Evolutionary conservation across 2,329 filamentous ascomycete species (phyloP).

Genomic region (Purpureocillium takamizusanense): DNA sequence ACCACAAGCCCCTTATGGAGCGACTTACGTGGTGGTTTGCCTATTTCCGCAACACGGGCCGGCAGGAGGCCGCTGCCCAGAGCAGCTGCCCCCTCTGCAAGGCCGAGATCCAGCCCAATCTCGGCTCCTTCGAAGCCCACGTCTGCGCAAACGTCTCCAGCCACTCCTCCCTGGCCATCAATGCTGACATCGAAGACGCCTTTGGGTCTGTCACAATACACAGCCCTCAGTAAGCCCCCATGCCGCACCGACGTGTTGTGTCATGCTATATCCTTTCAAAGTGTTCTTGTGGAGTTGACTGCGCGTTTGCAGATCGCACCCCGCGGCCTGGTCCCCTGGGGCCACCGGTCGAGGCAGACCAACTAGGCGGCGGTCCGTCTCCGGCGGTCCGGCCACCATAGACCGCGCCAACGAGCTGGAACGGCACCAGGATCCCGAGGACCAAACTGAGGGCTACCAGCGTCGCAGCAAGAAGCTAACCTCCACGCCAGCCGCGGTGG

Average conservation of each 20-base stretch:
- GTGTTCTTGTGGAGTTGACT: background rate
- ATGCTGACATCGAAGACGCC: constrained; percentile 15
- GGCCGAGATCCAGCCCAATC: constrained; percentile 11
- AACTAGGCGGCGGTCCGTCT: constrained; percentile 6
- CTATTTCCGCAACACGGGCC: constrained; percentile 13
- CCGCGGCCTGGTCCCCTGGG: background rate
- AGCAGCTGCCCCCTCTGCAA: constrained; percentile 14
- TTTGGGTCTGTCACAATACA: constrained; percentile 13
- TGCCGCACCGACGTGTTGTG: background rate
- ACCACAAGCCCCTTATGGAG: constrained; percentile 1
- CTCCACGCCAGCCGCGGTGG: constrained; percentile 15
- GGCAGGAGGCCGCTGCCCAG: constrained; percentile 9
- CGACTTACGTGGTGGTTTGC: constrained; percentile 10
- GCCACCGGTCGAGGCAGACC: background rate
- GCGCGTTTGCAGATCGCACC: background rate
- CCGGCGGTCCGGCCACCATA: too few species aligned
- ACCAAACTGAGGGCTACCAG: constrained; percentile 6
- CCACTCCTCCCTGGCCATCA: constrained; percentile 11
- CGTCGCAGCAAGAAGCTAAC: constrained; percentile 16
- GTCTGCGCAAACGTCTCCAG: constrained; percentile 8
- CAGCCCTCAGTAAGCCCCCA: constrained; percentile 5
- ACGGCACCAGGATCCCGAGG: background rate
- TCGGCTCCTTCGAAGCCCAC: constrained; percentile 18
- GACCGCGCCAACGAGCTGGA: too few species aligned
- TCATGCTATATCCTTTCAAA: background rate